These are phyloP conservation scores for Penicillium sumatraense DNA, from an alignment of 2,329 filamentous ascomycete species.

Conservation along the genomic window DNA sequence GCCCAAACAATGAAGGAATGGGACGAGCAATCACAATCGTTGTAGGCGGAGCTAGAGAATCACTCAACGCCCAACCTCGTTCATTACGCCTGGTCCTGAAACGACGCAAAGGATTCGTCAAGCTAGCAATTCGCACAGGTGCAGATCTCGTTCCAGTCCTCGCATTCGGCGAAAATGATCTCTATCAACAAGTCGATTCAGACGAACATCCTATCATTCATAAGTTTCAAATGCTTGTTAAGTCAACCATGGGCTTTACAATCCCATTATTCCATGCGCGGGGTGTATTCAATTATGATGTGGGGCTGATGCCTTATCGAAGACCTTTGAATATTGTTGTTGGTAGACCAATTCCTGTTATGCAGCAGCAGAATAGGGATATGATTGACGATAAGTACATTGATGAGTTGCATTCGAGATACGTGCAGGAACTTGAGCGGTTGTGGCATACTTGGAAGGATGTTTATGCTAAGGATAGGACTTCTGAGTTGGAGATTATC, in stretches of 20 bases:
- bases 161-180: conserved; percentile 91
- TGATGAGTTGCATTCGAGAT: conserved; percentile 76
- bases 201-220: conserved; percentile 78
- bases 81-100: conserved; percentile 77
- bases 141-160: conserved; percentile 92
- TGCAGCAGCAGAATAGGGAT: conserved; percentile 57
- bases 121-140: conserved; percentile 88
- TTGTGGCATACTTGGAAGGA: conserved; percentile 55
- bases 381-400: conserved; percentile 76
- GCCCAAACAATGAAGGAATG: conserved; percentile 72
- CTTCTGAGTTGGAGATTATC: conserved; percentile 50
- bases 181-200: conserved; percentile 87
- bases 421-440: conserved; percentile 64
- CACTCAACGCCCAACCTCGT: conserved; percentile 82
- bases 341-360: conserved; percentile 76
- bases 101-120: conserved; percentile 88
- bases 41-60: conserved; percentile 88
- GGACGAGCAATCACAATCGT: conserved; percentile 97
- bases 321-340: conserved; percentile 87
- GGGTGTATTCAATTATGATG: conserved; percentile 96
- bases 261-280: conserved; percentile 87
- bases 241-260: conserved; percentile 88
- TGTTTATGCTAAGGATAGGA: conserved; percentile 49
- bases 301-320: conserved; percentile 93
- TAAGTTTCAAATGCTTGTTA: conserved; percentile 79